Evolutionary conservation across 345 rosid species (phyloP), one percentile per base, ranked within the genome.

Genomic region (Physaria fendleri): DNA sequence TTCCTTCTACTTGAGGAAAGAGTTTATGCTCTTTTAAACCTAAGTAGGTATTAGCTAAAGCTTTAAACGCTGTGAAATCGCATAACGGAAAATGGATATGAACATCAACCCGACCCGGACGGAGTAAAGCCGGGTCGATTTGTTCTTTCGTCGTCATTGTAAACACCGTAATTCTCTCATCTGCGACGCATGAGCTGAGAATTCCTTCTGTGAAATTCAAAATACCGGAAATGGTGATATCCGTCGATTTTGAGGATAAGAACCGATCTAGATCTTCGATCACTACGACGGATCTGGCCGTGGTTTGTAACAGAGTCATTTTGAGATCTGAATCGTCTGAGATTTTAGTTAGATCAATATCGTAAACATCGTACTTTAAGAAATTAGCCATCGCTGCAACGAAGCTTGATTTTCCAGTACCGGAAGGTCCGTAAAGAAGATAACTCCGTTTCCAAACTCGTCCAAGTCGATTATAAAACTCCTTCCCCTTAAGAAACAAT

Each of bases 1-100:
- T 70, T 59, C 81, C 94, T 78, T 89, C 95, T 21, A 89, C 93
- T 24, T 87, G 95, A 3, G 87, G 78, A 40, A 93, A 93, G 49
- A 93, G 65, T 62, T 85, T 93, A 50, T 93, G 99, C 35, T 93
- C 99, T 74, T 80, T 89, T 3, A 89, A 69, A 4, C 99, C 95
- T 16, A 93, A 64, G 71, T 83, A 85, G 59, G 52, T 80, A 12
- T 17, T 82, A 5, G 99, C 97, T 10, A 93, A 37, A 28, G 82
- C 80, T 44, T 85, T 93, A 69, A 93, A 86, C 14, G 88, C 76
- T 5, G 82, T 50, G 69, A 93, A 87, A 66, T 93, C 89, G 32
- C 97, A 93, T 4, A 86, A 35, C 0, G 97, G 95, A 41, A 93
- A 93, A 64, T 85, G 81, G 1, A 93, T 79, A 33, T 86, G 95